Evolutionary conservation across 2,329 filamentous ascomycete species (phyloP), one percentile per base, ranked within the genome.

Genomic region (Aureobasidium lini): DNA sequence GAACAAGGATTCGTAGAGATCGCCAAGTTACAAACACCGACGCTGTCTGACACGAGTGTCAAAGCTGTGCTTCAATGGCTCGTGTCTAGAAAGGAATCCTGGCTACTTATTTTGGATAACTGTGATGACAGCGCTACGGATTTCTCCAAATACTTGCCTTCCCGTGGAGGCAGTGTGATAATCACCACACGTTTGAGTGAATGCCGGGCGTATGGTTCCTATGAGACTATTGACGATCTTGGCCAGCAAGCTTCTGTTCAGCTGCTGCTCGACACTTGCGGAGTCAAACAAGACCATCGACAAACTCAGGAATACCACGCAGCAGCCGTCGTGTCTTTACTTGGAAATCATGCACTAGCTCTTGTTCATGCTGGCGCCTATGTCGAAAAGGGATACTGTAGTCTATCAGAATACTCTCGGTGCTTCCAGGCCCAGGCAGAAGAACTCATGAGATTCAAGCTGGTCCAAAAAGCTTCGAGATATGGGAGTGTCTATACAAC

Each of bases 401-500:
- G 50, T 11, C 58, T 71, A 8, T 58, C 61, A 2, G 44, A 68
- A 10, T 72, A 71, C 60, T 63, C 65, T 1, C 32, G 47, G 7
- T 61, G 62, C 5, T 72, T 63, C 40, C 29, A 61, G 42, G 49
- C 50, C 36, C 64, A 70, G 28, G 62, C 68, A 32, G 60, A 64
- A 32, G 66, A 65, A 16, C 64, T 73, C 2, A 66, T 73, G 15
- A 57, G 64, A 37, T 68, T 65, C 56, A 60, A 64, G 28, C 63
- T 65, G 7, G 54, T 47, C 6, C 70, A 72, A 56, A 67, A 64
- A 7, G 54, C 60, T 32, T 73, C 72, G 34, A 66, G 68, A 18
- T 72, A 75, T 64, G 28, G 63, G 4, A 62, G 73, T 62, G 68
- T 75, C 4, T 74, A 72, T 47, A 65, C 69, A 2, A 73, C 69